Percentiles rank a stretch among this genome's conserved stretches.
Conservation (phyloP, 345 rosid genomes). For the Clarkia xantiana region DNA sequence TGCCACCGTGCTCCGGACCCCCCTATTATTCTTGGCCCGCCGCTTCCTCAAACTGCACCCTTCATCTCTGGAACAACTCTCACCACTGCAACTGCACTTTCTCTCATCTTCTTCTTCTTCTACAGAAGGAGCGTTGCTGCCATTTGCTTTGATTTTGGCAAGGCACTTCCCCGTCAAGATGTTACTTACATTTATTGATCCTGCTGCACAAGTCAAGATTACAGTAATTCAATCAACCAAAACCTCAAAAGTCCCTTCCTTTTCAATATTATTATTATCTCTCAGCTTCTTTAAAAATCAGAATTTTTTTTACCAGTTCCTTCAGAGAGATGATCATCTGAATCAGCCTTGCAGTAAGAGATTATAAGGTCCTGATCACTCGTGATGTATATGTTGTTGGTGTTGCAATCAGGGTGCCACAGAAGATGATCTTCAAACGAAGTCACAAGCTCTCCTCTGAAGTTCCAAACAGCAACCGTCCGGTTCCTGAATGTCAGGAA, state of each 20-base stretch:
- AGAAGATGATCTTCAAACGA: conserved; percentile 40
- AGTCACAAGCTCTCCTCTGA: conserved; percentile 38
- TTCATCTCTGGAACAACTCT: too few species aligned
- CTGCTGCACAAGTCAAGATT: conserved; percentile 46
- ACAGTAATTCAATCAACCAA: too few species aligned
- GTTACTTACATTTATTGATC: conserved; percentile 47
- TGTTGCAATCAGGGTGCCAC: conserved; percentile 62
- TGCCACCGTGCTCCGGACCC: conserved; percentile 34
- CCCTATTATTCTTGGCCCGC: not conserved
- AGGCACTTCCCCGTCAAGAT: conserved; percentile 48
- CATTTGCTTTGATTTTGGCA: conserved; percentile 31
- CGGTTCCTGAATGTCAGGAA: conserved; percentile 31
- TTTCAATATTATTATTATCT: too few species aligned
- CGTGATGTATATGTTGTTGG: conserved; percentile 47
- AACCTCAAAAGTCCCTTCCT: too few species aligned
- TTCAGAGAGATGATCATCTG: conserved; percentile 30
- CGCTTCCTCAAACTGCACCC: conserved; percentile 15
- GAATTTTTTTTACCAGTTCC: conserved; percentile 42
- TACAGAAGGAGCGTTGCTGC: conserved; percentile 18
- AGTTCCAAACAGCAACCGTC: conserved; percentile 57
- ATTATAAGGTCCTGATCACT: conserved; percentile 52
- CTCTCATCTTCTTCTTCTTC: too few species aligned
- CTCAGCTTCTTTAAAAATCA: too few species aligned
- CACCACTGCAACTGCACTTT: too few species aligned
- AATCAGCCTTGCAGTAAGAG: conserved; percentile 50